A percentile compares a stretch with the other conserved stretches of the same genome.
phyloP scores from a whole-genome alignment of 495 filamentous ascomycete genomes.

The Hypoxylon cercidicola region DNA sequence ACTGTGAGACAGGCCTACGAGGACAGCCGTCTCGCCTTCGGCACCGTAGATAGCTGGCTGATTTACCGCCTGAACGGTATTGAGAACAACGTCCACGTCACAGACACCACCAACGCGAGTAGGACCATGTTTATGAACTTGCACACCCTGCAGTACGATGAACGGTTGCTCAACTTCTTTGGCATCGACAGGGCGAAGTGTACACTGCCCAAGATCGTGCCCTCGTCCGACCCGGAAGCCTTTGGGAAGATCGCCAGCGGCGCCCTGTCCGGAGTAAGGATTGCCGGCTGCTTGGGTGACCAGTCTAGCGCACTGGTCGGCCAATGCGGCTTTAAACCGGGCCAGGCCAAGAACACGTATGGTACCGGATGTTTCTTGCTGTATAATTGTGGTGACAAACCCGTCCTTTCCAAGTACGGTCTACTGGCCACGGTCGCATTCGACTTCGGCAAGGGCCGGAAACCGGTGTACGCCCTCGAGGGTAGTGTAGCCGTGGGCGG shows the following conservation, averaged over 20 bases:
- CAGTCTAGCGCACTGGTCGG: conserved; percentile 93
- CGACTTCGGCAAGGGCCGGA: conserved; percentile 77
- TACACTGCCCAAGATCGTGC: conserved; percentile 84
- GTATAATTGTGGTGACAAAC: conserved; percentile 91
- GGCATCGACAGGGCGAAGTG: conserved; percentile 79
- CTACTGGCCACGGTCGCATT: conserved; percentile 89
- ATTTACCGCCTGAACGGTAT: conserved; percentile 88
- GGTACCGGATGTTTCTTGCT: conserved; percentile 96
- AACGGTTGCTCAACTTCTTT: conserved; percentile 84
- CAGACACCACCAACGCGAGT: conserved; percentile 92
- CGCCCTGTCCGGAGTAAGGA: conserved; percentile 76
- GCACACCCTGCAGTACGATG: conserved; percentile 84
- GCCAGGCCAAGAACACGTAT: conserved; percentile 94
- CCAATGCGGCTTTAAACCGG: conserved; percentile 88
- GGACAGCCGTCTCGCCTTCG: conserved; percentile 82
- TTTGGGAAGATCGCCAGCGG: conserved; percentile 78
- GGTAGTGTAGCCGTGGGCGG: conserved; percentile 93
- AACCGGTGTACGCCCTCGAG: conserved; percentile 90
- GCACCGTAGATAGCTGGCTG: conserved; percentile 94
- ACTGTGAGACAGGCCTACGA: conserved; percentile 82
- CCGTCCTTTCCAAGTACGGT: conserved; percentile 90
- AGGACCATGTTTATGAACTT: conserved; percentile 98
- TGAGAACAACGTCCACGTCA: conserved; percentile 72
- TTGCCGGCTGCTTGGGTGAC: conserved; percentile 90
- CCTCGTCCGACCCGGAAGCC: conserved; percentile 79